Base-by-base conservation (phyloP, 23 red algal species). In the Gracilaria gracilis region DNA sequence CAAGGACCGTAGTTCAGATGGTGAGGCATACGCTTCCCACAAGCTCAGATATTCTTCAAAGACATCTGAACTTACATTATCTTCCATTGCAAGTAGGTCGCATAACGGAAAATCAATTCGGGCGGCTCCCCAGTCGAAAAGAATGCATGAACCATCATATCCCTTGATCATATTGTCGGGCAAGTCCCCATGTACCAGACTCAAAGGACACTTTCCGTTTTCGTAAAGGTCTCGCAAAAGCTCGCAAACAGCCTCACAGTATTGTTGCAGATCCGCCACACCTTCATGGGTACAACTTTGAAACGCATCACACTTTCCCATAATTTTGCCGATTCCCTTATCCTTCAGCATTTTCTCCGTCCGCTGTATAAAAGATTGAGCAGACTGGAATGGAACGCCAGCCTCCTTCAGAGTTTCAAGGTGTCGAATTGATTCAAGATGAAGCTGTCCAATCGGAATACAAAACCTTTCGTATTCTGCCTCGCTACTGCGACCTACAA, bases 341-440 rank as follows among this genome's bases (percentile, higher is more conserved):
- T 67, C 62, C 62, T 5, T 9, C 2, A 67, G 62, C 25, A 67
- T 6, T 31, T 2, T 33, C 16, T 67, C 32, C 2, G 62, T 67
- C 12, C 16, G 62, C 2, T 1, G 6, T 5, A 67, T 67, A 9
- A 67, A 24, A 2, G 62, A 67, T 67, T 67, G 1, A 35, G n/a
- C 33, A 34, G n/a, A 33, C 16, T 31, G 14, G 1, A 31, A 9
- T 67, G 7, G 73, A 7, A 78, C 24, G 2, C 73, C 73, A 54
- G 28, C 24, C 3, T n/a, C 36, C 29, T 78, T 54, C 39, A 78
- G 48, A 29, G 73, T 37, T 54, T 78, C 73, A 78, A 78, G 2
- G 39, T 78, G 73, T 3, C 38, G 39, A 5, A 78, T 28, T 2
- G 73, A 78, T 48, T 48, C 34, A 7, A 78, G 2, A 4, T 78